Base-by-base conservation (phyloP, 768 basidiomycete species). In the Boletus reticulatus region DNA sequence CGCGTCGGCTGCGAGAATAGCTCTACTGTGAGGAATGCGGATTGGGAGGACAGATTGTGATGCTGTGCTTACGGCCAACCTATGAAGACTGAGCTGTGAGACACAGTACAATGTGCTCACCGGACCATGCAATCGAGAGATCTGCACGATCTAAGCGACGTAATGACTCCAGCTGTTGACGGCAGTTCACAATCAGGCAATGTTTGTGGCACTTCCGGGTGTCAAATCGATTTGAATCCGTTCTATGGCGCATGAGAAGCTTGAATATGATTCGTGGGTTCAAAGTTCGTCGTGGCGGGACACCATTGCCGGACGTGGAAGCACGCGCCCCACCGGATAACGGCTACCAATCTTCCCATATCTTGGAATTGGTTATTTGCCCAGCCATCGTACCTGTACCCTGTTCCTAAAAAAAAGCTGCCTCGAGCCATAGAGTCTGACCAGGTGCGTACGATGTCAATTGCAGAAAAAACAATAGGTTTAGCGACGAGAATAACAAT, bases 281-380 rank as follows among this genome's bases (percentile, higher is more conserved):
- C 38, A 47, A 29, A 14, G 34, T 52, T 58, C 24, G n/a, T 48
- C 24, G 48, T 37, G 57, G 53, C 62, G 53, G 51, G 50, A 56
- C 24, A 39, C 19, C 52, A 49, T 46, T 61, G 56, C 64, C 66
- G 36, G 47, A 59, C 31, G 55, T 46, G 65, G 67, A 55, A 64
- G 43, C 12, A 19, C 19, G 55, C 53, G 52, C 57, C 55, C 29
- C 43, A 57, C 68, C 67, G 68, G 67, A 36, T 60, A 43, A 54
- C 63, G 68, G 68, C 46, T 60, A 58, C 47, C 22, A 1, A 20
- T 37, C 16, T 59, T 58, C 53, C 62, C 52, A 53, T 59, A 31
- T 22, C 10, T 22, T 22, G 34, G 12, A 36, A 36, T 36, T 36
- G 34, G 34, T 36, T 14, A 36, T 14, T 36, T 14, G 41, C 20